Percentiles rank a stretch among this genome's conserved stretches.
phyloP scores from a whole-genome alignment of 1,284 basidiomycete genomes.

The Boletus calvinii region DNA sequence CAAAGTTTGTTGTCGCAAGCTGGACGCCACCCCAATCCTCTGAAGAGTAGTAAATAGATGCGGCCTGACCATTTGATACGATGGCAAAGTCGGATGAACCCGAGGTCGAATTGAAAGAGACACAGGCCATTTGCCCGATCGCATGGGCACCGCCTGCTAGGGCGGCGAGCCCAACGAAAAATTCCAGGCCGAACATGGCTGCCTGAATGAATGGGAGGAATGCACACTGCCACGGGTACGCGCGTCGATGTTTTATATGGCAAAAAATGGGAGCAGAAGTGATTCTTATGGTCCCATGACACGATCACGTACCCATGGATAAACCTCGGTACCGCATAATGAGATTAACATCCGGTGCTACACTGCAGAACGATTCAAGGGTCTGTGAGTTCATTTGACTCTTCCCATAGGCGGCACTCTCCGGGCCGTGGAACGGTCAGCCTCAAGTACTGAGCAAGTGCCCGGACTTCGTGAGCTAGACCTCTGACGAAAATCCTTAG shows the following conservation, averaged over 20 bases:
- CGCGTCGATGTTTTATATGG: not conserved
- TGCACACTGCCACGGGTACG: not conserved
- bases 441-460: not conserved
- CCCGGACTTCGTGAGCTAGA: not conserved
- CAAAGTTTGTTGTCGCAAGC: slow-evolving; percentile 48
- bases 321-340: not conserved
- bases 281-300: not conserved
- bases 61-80: slow-evolving; percentile 44
- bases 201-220: not conserved
- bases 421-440: not conserved
- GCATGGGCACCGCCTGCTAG: slow-evolving; percentile 11
- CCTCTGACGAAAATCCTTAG: not conserved
- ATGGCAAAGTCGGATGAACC: slow-evolving; percentile 39
- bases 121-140: slow-evolving; percentile 37
- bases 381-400: not conserved
- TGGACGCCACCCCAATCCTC: slow-evolving; percentile 66
- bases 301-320: not conserved
- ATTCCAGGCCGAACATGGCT: not conserved
- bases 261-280: not conserved
- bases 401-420: not conserved
- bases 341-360: not conserved
- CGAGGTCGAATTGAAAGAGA: slow-evolving; percentile 31
- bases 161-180: not conserved
- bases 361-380: not conserved
- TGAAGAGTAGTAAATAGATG: slow-evolving; percentile 50